These are phyloP conservation scores for Cryptococcus sp. DNA, from an alignment of 1,284 basidiomycete species.

Conservation along the genomic window DNA sequence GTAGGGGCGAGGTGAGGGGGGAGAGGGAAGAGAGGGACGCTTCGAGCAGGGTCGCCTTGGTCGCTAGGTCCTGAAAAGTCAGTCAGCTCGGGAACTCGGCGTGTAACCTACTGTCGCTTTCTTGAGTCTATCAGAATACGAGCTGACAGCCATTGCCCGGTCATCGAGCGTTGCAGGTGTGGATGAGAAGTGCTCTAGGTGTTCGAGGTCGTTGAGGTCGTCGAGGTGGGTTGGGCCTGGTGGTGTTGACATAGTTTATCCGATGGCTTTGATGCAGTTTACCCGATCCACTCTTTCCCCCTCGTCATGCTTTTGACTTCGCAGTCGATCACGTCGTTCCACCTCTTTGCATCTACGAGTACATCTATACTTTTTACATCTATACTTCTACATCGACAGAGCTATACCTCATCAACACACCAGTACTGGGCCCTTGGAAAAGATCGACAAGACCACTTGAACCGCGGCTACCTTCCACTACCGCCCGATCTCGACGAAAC, in stretches of 20 bases:
- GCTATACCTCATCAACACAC: no score
- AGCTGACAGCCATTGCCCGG: conserved; percentile 30
- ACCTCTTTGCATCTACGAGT: no score
- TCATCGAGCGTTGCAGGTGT: neutral
- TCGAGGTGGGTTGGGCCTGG: neutral
- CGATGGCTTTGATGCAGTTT: neutral
- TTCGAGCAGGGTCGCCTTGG: conserved; percentile 34
- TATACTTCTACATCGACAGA: no score
- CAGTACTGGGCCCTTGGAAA: no score
- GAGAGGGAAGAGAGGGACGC: conserved; percentile 32
- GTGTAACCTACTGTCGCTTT: conserved; percentile 28
- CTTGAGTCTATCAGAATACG: conserved; percentile 38
- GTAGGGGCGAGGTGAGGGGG: conserved; percentile 29
- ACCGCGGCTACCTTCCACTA: no score
- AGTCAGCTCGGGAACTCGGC: neutral
- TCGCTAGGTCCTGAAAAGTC: conserved; percentile 30
- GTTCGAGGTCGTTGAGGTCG: no score
- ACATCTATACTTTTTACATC: no score
- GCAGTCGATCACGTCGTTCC: no score
- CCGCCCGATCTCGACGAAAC: no score
- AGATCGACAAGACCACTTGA: no score
- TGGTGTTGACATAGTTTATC: neutral
- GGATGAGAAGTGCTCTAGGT: neutral
- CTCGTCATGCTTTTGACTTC: no score
- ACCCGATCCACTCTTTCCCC: no score